Evolutionary conservation across 1,139 yeast species (phyloP).

Genomic region (Geotrichum aggregatum): DNA sequence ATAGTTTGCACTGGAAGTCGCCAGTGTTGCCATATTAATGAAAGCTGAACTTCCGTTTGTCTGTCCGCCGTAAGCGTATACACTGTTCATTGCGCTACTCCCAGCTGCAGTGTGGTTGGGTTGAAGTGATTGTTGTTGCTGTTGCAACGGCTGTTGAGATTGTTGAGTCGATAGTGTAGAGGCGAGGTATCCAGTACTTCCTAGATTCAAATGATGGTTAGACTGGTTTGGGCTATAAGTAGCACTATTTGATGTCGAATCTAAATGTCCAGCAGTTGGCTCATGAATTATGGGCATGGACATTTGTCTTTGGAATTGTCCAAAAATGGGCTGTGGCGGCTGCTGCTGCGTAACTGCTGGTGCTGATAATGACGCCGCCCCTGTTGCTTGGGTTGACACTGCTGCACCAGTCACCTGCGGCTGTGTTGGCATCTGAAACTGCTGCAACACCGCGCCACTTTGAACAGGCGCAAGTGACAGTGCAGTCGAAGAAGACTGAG

Average conservation of each 20-base stretch:
- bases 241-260: too few relatives aligned
- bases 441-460: neutral
- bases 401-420: neutral
- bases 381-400: too few relatives aligned
- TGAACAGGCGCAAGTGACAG: neutral
- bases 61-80: neutral
- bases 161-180: too few relatives aligned
- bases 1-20: neutral
- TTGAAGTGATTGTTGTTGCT: constrained; percentile 1
- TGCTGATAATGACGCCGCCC: too few relatives aligned
- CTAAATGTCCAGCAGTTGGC: constrained; percentile 2
- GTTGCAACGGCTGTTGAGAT: constrained; percentile 1
- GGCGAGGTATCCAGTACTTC: neutral
- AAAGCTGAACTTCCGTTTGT: constrained; percentile 6
- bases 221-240: too few relatives aligned
- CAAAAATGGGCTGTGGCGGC: constrained; percentile 7
- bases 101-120: neutral
- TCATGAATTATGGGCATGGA: constrained; percentile 11
- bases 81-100: neutral
- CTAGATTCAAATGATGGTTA: neutral
- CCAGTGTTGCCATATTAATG: constrained; percentile 3
- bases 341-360: neutral
- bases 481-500: neutral
- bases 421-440: neutral
- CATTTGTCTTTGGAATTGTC: constrained; percentile 10